Percentiles rank a stretch among this genome's conserved stretches.
Conservation (phyloP, 805 yeast species). For the Cyberlindnera maritima region DNA sequence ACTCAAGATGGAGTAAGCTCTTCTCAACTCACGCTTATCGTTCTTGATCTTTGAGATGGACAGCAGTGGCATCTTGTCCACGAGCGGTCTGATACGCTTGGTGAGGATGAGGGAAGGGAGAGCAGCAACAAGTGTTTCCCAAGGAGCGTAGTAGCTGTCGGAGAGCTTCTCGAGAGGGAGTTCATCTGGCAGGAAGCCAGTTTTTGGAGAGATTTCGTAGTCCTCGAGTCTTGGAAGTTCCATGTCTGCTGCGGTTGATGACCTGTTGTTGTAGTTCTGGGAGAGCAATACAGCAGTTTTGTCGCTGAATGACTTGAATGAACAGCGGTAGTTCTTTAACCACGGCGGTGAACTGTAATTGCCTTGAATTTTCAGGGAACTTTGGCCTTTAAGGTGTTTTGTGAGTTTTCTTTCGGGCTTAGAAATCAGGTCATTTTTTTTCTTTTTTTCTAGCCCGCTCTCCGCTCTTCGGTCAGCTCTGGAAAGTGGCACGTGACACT, state of each 20-base stretch:
- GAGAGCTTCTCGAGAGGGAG: slow-evolving; percentile 63
- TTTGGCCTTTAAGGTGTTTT: too few species aligned
- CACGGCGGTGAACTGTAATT: too few species aligned
- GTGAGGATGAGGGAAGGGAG: slow-evolving; percentile 76
- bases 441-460: too few species aligned
- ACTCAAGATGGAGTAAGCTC: slow-evolving; percentile 79
- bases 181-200: slow-evolving; percentile 78
- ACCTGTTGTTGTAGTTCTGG: too few species aligned
- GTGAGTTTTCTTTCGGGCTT: neutral
- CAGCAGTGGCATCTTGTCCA: slow-evolving; percentile 65
- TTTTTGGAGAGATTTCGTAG: slow-evolving; percentile 64
- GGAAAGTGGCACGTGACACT: too few species aligned
- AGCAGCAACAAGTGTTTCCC: slow-evolving; percentile 70
- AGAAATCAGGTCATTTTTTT: neutral
- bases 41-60: slow-evolving; percentile 38
- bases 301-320: too few species aligned
- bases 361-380: too few species aligned
- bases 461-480: too few species aligned
- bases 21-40: slow-evolving; percentile 53
- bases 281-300: too few species aligned
- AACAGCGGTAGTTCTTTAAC: too few species aligned
- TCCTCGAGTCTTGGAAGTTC: slow-evolving; percentile 52
- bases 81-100: slow-evolving; percentile 52
- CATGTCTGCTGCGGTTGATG: slow-evolving; percentile 8
- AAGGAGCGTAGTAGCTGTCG: slow-evolving; percentile 59